Percentiles rank a stretch among this genome's conserved stretches.
phyloP scores from a whole-genome alignment of 2,329 filamentous ascomycete species.

The Paraphaeosphaeria sporulosa region DNA sequence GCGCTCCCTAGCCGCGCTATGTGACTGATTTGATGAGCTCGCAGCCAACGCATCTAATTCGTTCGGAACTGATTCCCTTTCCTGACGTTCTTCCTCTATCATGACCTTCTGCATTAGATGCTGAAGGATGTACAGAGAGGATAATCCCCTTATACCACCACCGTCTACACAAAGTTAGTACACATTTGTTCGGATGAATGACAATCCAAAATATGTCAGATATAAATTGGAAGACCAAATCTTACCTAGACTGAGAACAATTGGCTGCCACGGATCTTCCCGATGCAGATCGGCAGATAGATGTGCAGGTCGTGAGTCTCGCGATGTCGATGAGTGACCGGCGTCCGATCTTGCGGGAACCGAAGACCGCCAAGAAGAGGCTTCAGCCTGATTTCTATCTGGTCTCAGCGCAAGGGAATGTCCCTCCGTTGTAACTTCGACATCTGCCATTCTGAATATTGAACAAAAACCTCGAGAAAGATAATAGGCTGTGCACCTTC shows the following conservation, averaged over 20 bases:
- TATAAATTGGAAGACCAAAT: no score
- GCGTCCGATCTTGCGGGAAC: not conserved
- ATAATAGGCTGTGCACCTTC: not conserved
- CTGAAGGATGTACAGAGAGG: constrained; percentile 5
- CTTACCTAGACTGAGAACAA: constrained; percentile 5
- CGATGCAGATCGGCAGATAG: not conserved
- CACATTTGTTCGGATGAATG: no score
- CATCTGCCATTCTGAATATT: not conserved
- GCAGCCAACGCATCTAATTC: not conserved
- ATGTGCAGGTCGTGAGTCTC: not conserved
- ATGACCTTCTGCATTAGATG: constrained; percentile 3
- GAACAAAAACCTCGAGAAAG: not conserved
- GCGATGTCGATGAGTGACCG: not conserved
- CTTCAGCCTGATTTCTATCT: not conserved
- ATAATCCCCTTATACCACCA: constrained; percentile 7
- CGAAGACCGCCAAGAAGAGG: not conserved
- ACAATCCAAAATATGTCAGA: no score
- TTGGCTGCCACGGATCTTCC: constrained; percentile 1
- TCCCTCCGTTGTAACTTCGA: not conserved
- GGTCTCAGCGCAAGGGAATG: no score
- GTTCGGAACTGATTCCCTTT: not conserved
- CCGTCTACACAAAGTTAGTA: not conserved
- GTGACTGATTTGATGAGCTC: not conserved
- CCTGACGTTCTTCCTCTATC: not conserved
- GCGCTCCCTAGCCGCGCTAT: not conserved